These are phyloP conservation scores for Centaurea solstitialis DNA, from an alignment of 129 eudicot genomes.

Conservation along the genomic window DNA sequence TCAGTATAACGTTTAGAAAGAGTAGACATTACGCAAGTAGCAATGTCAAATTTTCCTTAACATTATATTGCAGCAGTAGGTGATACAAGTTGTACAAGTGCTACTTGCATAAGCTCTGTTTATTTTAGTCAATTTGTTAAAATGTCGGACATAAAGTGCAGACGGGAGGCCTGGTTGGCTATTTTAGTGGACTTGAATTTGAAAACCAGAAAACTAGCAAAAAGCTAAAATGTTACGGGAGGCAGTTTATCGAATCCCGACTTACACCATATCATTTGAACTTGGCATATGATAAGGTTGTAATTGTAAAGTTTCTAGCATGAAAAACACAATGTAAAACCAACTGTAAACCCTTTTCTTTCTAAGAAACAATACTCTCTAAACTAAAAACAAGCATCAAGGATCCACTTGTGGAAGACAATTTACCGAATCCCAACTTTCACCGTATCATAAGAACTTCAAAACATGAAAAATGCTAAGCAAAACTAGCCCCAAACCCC, in stretches of 20 bases:
- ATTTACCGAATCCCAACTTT: not conserved
- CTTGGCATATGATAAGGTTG: not conserved
- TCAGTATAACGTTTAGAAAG: too few relatives aligned
- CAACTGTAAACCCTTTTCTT: not conserved
- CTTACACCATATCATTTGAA: not conserved
- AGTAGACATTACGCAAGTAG: too few relatives aligned
- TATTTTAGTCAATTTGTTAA: too few relatives aligned
- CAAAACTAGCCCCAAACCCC: not conserved
- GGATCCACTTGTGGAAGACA: not conserved
- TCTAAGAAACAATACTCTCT: not conserved
- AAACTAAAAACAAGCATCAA: not conserved
- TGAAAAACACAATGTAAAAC: not conserved
- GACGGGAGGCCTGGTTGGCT: too few relatives aligned
- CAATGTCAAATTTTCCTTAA: too few relatives aligned
- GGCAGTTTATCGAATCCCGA: too few relatives aligned
- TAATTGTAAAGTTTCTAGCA: not conserved
- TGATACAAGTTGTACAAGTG: too few relatives aligned
- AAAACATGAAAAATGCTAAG: not conserved
- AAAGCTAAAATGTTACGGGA: too few relatives aligned
- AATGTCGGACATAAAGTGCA: too few relatives aligned
- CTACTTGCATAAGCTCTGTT: too few relatives aligned
- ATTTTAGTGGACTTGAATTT: not conserved
- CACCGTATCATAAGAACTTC: too few relatives aligned
- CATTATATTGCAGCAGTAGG: too few relatives aligned
- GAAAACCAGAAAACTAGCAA: not conserved